A percentile compares a stretch with the other conserved stretches of the same genome.
Conservation (phyloP, 116 monocot genomes). For the Zostera marina region DNA sequence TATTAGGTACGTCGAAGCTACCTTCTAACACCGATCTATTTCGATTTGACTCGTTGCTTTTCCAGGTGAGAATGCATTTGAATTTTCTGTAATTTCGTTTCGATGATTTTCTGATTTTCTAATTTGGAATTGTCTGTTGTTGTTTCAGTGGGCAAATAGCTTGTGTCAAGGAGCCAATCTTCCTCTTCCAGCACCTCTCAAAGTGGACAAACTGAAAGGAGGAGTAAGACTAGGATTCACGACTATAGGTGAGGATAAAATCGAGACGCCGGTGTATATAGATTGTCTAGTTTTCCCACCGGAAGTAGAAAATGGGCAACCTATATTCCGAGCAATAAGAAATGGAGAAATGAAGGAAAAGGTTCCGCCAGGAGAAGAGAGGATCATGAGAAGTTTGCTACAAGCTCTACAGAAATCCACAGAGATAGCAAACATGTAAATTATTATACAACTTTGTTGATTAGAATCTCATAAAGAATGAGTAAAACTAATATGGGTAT, state of each 20-base stretch:
- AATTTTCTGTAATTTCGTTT: neutral
- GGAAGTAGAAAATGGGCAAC: slow-evolving; percentile 15
- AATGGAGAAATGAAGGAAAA: slow-evolving; percentile 42
- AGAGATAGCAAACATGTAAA: slow-evolving; percentile 34
- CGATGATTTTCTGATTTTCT: too few relatives aligned
- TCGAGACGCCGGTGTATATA: slow-evolving; percentile 48
- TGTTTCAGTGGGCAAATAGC: slow-evolving; percentile 87
- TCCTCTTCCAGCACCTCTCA: slow-evolving; percentile 74
- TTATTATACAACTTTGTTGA: too few relatives aligned
- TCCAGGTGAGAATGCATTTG: slow-evolving; percentile 36
- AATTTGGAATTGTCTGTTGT: too few relatives aligned
- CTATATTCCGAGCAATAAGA: slow-evolving; percentile 58
- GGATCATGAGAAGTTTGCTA: slow-evolving; percentile 86
- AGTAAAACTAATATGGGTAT: too few relatives aligned
- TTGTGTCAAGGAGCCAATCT: slow-evolving; percentile 79
- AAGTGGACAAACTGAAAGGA: slow-evolving; percentile 80
- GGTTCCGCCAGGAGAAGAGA: slow-evolving; percentile 54
- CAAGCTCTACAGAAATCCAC: slow-evolving; percentile 61
- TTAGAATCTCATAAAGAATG: too few relatives aligned
- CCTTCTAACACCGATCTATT: slow-evolving; percentile 44
- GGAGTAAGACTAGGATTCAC: slow-evolving; percentile 64
- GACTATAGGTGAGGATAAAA: slow-evolving; percentile 37
- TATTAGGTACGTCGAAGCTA: slow-evolving; percentile 81
- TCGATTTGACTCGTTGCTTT: slow-evolving; percentile 56
- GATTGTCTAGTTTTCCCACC: slow-evolving; percentile 69